These are phyloP conservation scores for Pinus taeda DNA, from an alignment of 75 land plant genomes.

Conservation along the genomic window DNA sequence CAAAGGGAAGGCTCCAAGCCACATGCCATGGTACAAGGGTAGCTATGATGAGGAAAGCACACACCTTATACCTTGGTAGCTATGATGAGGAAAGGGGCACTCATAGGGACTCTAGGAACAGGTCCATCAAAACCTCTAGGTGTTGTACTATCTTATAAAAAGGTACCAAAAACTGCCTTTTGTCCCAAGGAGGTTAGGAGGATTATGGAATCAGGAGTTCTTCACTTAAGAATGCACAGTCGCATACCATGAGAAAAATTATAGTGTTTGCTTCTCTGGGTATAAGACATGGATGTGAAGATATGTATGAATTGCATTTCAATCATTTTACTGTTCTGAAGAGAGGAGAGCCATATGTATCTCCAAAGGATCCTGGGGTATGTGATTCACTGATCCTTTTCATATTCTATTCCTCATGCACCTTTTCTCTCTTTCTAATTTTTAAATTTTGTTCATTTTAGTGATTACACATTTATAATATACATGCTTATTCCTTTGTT, in stretches of 20 bases:
- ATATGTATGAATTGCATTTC: slow-evolving; percentile 49
- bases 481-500: not conserved
- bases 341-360: slow-evolving; percentile 40
- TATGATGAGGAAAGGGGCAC: too few relatives aligned
- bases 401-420: not conserved
- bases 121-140: slow-evolving; percentile 10
- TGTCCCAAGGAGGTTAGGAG: slow-evolving; percentile 48
- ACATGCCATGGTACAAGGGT: too few relatives aligned
- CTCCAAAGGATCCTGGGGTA: slow-evolving; percentile 53
- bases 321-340: slow-evolving; percentile 36
- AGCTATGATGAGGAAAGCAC: too few relatives aligned
- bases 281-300: slow-evolving; percentile 58
- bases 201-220: slow-evolving; percentile 40
- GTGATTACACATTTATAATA: not conserved
- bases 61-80: too few relatives aligned
- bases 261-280: slow-evolving; percentile 46
- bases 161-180: slow-evolving; percentile 38
- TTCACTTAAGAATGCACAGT: slow-evolving; percentile 47
- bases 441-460: not conserved
- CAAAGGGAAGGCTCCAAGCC: too few relatives aligned
- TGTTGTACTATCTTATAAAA: slow-evolving; percentile 18
- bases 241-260: slow-evolving; percentile 50
- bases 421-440: not conserved
- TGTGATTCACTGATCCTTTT: slow-evolving; percentile 4
- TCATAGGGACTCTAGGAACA: not conserved